A percentile compares a stretch with the other conserved stretches of the same genome.
phyloP scores from a whole-genome alignment of 202 grass and related monocot species.

The Zoysia matrella region DNA sequence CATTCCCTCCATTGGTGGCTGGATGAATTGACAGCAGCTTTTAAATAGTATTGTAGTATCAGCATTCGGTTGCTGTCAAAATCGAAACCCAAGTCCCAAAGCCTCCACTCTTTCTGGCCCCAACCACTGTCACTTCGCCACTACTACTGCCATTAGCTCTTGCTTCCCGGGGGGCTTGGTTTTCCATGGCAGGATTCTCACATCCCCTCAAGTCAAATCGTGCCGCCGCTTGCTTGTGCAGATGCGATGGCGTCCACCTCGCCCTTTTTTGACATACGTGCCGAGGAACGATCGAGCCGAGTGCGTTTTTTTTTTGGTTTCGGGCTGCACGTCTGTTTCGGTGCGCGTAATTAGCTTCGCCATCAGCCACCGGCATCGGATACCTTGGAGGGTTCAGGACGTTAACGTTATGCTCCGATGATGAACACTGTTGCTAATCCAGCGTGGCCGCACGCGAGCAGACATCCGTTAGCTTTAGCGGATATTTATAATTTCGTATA shows the following conservation, averaged over 20 bases:
- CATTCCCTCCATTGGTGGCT: slow-evolving; percentile 39
- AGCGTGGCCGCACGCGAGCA: slow-evolving; percentile 21
- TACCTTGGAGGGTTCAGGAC: slow-evolving; percentile 54
- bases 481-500: slow-evolving; percentile 3
- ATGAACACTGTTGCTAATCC: slow-evolving; percentile 4
- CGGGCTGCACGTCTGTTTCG: background rate
- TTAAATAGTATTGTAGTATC: slow-evolving; percentile 11
- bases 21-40: slow-evolving; percentile 37
- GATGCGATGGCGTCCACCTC: slow-evolving; percentile 18
- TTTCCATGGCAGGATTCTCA: slow-evolving; percentile 38
- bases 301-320: background rate
- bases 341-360: slow-evolving; percentile 41
- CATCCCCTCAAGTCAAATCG: slow-evolving; percentile 53
- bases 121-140: slow-evolving; percentile 38
- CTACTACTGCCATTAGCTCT: background rate
- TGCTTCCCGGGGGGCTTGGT: slow-evolving; percentile 23
- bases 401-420: background rate
- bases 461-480: slow-evolving; percentile 13
- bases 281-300: background rate
- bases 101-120: slow-evolving; percentile 5
- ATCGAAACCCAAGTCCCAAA: slow-evolving; percentile 47
- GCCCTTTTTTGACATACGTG: slow-evolving; percentile 28
- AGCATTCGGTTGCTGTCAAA: slow-evolving; percentile 30
- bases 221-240: slow-evolving; percentile 29
- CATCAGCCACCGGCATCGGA: slow-evolving; percentile 42